Evolutionary conservation across 208 protist species (phyloP), one percentile per base, ranked within the genome.

Genomic region (Naegleria fowleri): DNA sequence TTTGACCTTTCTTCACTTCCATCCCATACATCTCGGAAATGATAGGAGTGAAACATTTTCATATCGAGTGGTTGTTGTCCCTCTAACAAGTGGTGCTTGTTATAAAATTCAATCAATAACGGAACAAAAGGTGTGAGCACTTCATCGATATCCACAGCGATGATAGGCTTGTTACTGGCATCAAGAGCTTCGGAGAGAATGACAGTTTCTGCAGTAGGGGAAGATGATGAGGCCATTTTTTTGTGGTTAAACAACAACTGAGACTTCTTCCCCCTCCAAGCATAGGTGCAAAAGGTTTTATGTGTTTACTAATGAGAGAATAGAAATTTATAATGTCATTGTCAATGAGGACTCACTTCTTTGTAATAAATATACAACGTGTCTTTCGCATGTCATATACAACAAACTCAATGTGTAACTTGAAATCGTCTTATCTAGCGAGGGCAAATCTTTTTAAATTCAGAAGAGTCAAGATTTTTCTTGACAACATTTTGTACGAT

Each of bases 71-170:
- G 83, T 51, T n/a, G 25, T 86, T 86, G 67, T 29, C 29, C 67
- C n/a, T 79, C 67, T 0, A 79, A 33, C 36, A 79, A 79, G 36
- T 79, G 29, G 36, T 79, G 16, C 51, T 86, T 38, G 38, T 86
- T 86, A 48, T 86, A 51, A 51, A 86, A 86, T 40, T 86, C 83
- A 48, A 86, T 41, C 0, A 86, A 33, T 51, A 33, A 36, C n/a
- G 83, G 83, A 33, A 86, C 83, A 48, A 86, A 86, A 33, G 36
- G 39, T 0, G 22, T 11, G 1, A 86, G 9, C n/a, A 86, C 83
- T 86, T 86, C 83, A 48, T 86, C 83, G 13, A 86, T 38, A 51
- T 86, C 83, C 48, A 86, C 83, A 15, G 83, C 83, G 48, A 86
- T 25, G 5, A 86, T 38, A 51, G 36, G 36, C 48, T 86, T 86